A percentile compares a stretch with the other conserved stretches of the same genome.
Conservation (phyloP, 2,329 filamentous ascomycete species). For the Aspergillus puulaauensis region DNA sequence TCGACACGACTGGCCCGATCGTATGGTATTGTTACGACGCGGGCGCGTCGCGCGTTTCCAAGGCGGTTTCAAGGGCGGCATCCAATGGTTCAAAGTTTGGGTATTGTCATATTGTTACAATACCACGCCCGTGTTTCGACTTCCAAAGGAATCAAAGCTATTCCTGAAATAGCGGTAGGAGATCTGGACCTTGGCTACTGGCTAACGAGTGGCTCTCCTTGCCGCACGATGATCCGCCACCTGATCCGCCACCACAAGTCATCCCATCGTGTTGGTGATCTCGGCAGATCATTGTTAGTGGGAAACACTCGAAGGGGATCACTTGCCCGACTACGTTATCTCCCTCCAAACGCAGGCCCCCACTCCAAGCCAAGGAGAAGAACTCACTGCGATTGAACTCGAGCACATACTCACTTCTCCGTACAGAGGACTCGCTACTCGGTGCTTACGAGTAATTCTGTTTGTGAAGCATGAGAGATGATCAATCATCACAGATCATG, state of each 20-base stretch:
- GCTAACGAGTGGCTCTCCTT: slow-evolving; percentile 14
- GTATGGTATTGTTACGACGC: slow-evolving; percentile 31
- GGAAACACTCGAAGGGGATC: neutral
- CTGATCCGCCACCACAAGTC: slow-evolving; percentile 4
- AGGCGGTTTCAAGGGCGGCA: neutral
- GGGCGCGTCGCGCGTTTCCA: slow-evolving; percentile 28
- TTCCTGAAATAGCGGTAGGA: neutral
- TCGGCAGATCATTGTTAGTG: slow-evolving; percentile 15
- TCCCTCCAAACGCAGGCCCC: neutral
- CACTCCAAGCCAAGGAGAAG: neutral
- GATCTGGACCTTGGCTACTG: neutral
- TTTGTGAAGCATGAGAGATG: neutral
- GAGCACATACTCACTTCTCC: neutral
- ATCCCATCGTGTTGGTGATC: slow-evolving; percentile 4
- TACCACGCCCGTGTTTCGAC: slow-evolving; percentile 12
- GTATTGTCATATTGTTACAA: slow-evolving; percentile 21
- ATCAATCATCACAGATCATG: neutral
- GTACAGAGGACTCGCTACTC: no score
- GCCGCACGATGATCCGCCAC: slow-evolving; percentile 3
- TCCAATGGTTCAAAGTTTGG: neutral
- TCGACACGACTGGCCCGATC: slow-evolving; percentile 8
- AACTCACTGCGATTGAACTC: neutral
- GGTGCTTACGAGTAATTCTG: neutral
- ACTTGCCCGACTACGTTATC: neutral
- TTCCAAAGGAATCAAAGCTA: neutral